Evolutionary conservation across 2,329 filamentous ascomycete species (phyloP), one percentile per base, ranked within the genome.

Genomic region (Fusarium hostae): DNA sequence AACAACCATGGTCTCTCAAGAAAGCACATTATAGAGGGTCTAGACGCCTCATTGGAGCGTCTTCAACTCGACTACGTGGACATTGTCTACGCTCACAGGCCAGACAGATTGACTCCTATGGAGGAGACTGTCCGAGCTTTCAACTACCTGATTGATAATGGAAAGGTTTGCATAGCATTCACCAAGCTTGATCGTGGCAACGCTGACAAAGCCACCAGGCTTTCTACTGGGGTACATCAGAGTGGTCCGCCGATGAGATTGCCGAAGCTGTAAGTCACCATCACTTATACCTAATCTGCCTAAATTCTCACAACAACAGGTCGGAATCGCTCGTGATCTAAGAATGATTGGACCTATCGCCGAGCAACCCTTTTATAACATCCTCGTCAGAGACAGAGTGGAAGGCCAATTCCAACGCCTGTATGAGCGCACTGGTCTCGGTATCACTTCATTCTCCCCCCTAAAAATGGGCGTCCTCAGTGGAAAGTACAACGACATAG

Each of bases 81-180:
- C 76, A 82, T 93, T 37, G 85, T 93, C 64, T 92, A 91, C 75
- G 91, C 91, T 3, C 91, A 93, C 79, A 86, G 91, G 10, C 89
- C 90, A 0, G 91, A 93, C 78, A 84, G 88, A 24, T 81, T 88
- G 50, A 92, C 90, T 0, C 91, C 91, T 1, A 91, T 93, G 83
- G 90, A 92, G 79, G 91, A 93, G 82, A 89, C 86, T 10, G 90
- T 93, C 11, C 86, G 90, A 60, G 90, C 87, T 24, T 93, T 93
- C 84, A 92, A 92, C 82, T 84, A 91, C 77, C 82, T 92, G 40
- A 92, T 94, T 76, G 85, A 90, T 75, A 85, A 85, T 11, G 91
- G 91, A 62, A 89, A 91, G 82, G 63, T 52, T 26, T 45, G 61
- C 0, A 13, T 15, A 30, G 4, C 3, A 9, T 11, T 4, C 7